Evolutionary conservation across 208 protist genomes (phyloP).

Genomic region (Borovskyia barvae): DNA sequence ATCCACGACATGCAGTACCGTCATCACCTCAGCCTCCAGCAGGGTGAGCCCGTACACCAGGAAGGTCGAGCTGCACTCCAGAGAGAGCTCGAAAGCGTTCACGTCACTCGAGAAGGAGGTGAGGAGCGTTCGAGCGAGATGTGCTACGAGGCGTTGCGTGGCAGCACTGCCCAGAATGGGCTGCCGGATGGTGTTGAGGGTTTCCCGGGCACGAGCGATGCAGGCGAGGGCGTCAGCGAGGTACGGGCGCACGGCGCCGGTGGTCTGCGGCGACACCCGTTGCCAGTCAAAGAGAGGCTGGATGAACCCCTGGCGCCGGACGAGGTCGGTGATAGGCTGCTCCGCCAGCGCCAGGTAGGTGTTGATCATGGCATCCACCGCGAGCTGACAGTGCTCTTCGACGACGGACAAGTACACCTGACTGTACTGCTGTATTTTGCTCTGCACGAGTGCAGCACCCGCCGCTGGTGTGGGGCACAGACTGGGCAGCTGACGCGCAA

Average conservation of each 20-base stretch:
- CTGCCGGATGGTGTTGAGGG: conserved; percentile 67
- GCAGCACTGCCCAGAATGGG: conserved; percentile 67
- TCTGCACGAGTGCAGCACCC: conserved; percentile 11
- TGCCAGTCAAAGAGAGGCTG: conserved; percentile 84
- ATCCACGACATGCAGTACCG: conserved; percentile 54
- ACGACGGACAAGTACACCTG: conserved; percentile 56
- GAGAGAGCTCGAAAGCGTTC: conserved; percentile 80
- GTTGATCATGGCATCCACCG: conserved; percentile 75
- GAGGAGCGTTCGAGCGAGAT: conserved; percentile 65
- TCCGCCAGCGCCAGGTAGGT: conserved; percentile 68
- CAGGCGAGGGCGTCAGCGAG: conserved; percentile 62
- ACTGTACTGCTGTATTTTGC: conserved; percentile 42
- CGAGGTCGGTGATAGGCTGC: conserved; percentile 69
- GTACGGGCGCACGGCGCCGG: conserved; percentile 77
- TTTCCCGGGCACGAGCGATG: conserved; percentile 72
- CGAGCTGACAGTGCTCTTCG: conserved; percentile 82
- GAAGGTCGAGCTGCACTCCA: conserved; percentile 75
- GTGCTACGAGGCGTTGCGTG: conserved; percentile 72
- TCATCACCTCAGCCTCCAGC: conserved; percentile 73
- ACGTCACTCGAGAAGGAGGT: conserved; percentile 60
- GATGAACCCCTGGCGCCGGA: conserved; percentile 62
- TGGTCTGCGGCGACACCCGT: conserved; percentile 51
- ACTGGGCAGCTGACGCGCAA: conserved; percentile 38
- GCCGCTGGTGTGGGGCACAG: conserved; percentile 18
- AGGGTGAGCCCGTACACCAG: conserved; percentile 62